Conservation (phyloP, 768 basidiomycete genomes). For the Rhodocollybia butyracea region DNA sequence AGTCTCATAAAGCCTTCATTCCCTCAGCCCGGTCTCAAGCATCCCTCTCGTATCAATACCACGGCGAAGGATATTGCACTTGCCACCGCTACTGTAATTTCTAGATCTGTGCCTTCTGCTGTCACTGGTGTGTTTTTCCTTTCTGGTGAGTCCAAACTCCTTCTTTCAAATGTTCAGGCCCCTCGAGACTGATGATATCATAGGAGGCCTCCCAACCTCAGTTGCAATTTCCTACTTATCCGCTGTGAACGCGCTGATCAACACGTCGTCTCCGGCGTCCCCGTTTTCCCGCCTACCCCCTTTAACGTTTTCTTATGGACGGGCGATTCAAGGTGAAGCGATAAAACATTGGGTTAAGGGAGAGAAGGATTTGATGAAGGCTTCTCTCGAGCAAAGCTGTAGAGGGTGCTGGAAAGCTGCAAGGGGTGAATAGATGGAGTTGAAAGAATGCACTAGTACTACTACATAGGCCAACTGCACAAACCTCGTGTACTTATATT, state of each 20-base stretch:
- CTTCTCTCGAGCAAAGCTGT: slow-evolving; percentile 38
- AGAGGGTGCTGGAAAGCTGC: slow-evolving; percentile 41
- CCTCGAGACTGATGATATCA: background rate
- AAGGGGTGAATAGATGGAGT: slow-evolving; percentile 33
- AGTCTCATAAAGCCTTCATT: slow-evolving; percentile 52
- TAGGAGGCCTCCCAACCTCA: slow-evolving; percentile 41
- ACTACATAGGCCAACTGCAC: no score
- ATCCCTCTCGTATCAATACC: slow-evolving; percentile 31
- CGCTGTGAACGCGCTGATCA: slow-evolving; percentile 35
- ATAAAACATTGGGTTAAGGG: slow-evolving; percentile 44
- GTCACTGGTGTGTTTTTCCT: slow-evolving; percentile 50
- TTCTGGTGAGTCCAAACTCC: slow-evolving; percentile 33
- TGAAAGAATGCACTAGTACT: no score
- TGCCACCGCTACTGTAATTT: slow-evolving; percentile 42
- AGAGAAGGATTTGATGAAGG: slow-evolving; percentile 37
- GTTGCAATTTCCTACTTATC: slow-evolving; percentile 40
- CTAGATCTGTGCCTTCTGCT: slow-evolving; percentile 41
- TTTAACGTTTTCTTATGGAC: slow-evolving; percentile 48
- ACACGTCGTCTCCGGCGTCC: slow-evolving; percentile 28
- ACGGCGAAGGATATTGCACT: slow-evolving; percentile 40
- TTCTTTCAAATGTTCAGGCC: background rate
- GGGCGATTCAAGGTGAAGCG: slow-evolving; percentile 48
- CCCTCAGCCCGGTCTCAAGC: slow-evolving; percentile 44
- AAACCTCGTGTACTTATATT: no score
- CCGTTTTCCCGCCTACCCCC: slow-evolving; percentile 38